Evolutionary conservation across 192 early-diverging fungal species (phyloP), one percentile per base, ranked within the genome.

Genomic region (Thamnidium elegans): DNA sequence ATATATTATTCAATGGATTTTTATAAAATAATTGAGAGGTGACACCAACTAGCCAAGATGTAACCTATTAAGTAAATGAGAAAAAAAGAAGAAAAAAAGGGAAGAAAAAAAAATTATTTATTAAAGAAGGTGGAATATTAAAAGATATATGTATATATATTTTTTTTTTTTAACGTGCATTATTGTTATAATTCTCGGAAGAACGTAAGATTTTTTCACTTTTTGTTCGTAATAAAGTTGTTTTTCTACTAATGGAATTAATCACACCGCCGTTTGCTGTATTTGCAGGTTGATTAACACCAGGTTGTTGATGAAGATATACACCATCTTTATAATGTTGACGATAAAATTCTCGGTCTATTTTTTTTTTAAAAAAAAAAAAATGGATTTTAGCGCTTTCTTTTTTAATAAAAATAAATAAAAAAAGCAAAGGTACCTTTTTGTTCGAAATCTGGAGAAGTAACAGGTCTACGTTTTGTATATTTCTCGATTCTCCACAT

Each of bases 401-500:
- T 17, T 61, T 47, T 14, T 3, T 54, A 26, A 26, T 26, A 26
- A 26, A 26, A 26, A 26, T 26, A 26, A n/a, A n/a, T n/a, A n/a
- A n/a, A n/a, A n/a, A 26, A 26, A 26, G 26, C 26, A 26, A n/a
- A 26, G 26, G 26, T 53, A 68, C 66, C 66, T 68, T 61, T 68
- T 17, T 60, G 66, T 44, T 68, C 66, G 45, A 68, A 68, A 52
- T 68, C 59, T 44, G 58, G 58, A 13, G 66, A 52, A 14, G 36
- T 44, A n/a, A 68, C 43, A 26, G 58, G 58, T 68, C 66, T 51
- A n/a, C 66, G 58, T 32, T 68, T 68, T 1, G 66, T 68, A 21
- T 68, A 68, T 53, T 68, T 68, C 21, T 68, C 66, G 19, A 68
- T 68, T 53, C 42, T 68, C 66, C 66, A 68, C 23, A 68, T 60